Evolutionary conservation across 805 yeast genomes (phyloP), one percentile per base, ranked within the genome.

Genomic region (Maudiozyma turicensis): DNA sequence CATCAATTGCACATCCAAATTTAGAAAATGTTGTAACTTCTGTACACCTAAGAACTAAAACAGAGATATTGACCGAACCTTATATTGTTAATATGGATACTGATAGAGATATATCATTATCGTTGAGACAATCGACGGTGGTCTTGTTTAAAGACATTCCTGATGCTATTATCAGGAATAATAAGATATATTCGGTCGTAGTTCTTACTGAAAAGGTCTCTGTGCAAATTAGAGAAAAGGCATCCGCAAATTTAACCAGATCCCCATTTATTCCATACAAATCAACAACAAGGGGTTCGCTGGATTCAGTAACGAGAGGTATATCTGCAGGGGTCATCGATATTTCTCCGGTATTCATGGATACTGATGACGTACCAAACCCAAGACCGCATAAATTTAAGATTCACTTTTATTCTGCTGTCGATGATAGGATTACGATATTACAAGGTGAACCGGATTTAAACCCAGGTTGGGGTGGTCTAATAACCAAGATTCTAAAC

Each of bases 311-410:
- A 44, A 80, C 86, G 59, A 81, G 82, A 59, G 95, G 95, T 50
- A 78, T 88, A 13, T 93, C 91, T 38, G 90, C 89, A 3, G 96
- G 96, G 64, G 93, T 84, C 13, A 77, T 87, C 38, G 95, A 88
- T 66, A 82, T 88, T 45, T 80, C 93, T 5, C 76, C 95, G 55
- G 77, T 86, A 28, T 85, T 88, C 59, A 77, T 87, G 7, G 73
- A 77, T 51, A 77, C 77, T 54, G 76, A 77, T 48, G 87, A 84
- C 33, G 72, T 81, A 32, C 68, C 79, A 46, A 70, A 75, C 9
- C 65, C 89, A 47, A 78, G 78, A 58, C 70, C 87, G 0, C 87
- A 82, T 62, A 84, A 81, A 54, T 84, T 87, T 61, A 73, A 77
- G 5, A 77, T 88, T 56, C 79, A 82, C 57, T 67, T 88, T 58